Evolutionary conservation across 2,329 filamentous ascomycete genomes (phyloP).

Genomic region (Alternaria longipes): DNA sequence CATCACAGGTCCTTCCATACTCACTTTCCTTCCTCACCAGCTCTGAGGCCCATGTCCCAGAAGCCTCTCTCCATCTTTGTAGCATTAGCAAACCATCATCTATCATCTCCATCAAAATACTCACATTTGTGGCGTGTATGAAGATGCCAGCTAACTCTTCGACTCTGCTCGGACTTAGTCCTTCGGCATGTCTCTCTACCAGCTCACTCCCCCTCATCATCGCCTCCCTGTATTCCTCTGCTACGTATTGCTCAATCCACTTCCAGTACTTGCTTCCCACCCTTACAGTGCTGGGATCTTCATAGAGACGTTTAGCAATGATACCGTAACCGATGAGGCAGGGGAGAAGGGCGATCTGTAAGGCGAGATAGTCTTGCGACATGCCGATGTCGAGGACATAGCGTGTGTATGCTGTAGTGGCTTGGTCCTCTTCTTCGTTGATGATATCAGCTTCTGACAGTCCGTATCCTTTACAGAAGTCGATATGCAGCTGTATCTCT

Average conservation of each 20-base stretch:
- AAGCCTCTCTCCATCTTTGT: slow-evolving; percentile 75
- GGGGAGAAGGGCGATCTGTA: slow-evolving; percentile 85
- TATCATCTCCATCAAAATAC: slow-evolving; percentile 30
- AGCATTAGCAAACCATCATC: slow-evolving; percentile 19
- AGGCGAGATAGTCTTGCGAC: slow-evolving; percentile 85
- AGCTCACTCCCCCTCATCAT: slow-evolving; percentile 75
- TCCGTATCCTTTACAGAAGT: slow-evolving; percentile 84
- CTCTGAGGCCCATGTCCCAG: slow-evolving; percentile 72
- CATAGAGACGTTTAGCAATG: slow-evolving; percentile 76
- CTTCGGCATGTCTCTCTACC: slow-evolving; percentile 77
- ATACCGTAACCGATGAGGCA: slow-evolving; percentile 90
- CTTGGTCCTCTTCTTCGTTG: slow-evolving; percentile 75
- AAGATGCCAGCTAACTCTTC: slow-evolving; percentile 88
- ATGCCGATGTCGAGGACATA: slow-evolving; percentile 91
- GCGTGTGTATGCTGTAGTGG: slow-evolving; percentile 81
- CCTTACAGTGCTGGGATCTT: slow-evolving; percentile 66
- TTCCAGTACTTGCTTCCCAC: slow-evolving; percentile 81
- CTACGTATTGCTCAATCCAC: slow-evolving; percentile 91
- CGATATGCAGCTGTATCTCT: slow-evolving; percentile 82
- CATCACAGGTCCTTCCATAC: background rate
- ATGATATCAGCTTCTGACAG: slow-evolving; percentile 78
- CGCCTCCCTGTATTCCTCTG: slow-evolving; percentile 78
- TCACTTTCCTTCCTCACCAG: slow-evolving; percentile 4
- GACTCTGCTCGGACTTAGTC: slow-evolving; percentile 76
- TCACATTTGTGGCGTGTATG: slow-evolving; percentile 82